Evolutionary conservation across 2,329 filamentous ascomycete genomes (phyloP).

Genomic region (Trichoderma asperellum): DNA sequence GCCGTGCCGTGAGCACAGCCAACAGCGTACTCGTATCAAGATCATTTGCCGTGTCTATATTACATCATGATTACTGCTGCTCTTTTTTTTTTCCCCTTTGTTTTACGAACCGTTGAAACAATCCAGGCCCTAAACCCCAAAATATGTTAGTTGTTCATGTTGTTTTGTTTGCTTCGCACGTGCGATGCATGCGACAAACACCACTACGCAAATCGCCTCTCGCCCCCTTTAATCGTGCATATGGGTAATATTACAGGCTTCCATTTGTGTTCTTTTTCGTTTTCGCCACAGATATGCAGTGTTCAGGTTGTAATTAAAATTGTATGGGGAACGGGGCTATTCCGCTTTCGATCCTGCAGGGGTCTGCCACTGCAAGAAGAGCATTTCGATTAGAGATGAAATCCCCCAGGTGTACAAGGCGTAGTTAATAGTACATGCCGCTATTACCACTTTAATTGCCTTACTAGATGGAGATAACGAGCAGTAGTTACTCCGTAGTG

Average conservation of each 20-base stretch:
- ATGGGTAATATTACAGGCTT: neutral
- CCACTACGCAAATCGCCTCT: neutral
- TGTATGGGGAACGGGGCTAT: neutral
- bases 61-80: neutral
- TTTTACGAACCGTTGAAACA: neutral
- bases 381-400: neutral
- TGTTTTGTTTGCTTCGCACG: neutral
- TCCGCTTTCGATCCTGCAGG: neutral
- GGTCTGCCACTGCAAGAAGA: neutral
- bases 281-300: neutral
- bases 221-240: constrained; percentile 10
- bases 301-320: constrained; percentile 1
- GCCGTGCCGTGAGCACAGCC: neutral
- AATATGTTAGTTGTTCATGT: neutral
- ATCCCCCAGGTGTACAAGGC: neutral
- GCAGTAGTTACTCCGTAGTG: neutral
- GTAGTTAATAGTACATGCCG: neutral
- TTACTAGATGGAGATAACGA: neutral
- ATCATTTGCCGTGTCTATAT: neutral
- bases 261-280: neutral
- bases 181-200: neutral
- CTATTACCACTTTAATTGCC: neutral
- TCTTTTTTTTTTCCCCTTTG: neutral
- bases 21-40: neutral
- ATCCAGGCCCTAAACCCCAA: neutral